Base-by-base conservation (phyloP, 805 yeast species). In the Saccharomycopsis sp. region DNA sequence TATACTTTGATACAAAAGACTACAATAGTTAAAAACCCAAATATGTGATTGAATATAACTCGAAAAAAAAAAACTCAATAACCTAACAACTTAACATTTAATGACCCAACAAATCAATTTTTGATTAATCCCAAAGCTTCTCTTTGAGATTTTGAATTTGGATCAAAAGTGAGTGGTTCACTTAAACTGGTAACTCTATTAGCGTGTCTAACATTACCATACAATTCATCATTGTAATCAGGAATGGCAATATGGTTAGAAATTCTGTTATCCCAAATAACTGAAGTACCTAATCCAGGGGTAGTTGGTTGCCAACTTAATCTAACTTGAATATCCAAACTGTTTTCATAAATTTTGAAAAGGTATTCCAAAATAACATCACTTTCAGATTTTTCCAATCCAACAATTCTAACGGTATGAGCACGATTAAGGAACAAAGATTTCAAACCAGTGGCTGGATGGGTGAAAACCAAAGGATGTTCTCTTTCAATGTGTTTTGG, bases 401-500 rank as follows among this genome's bases (percentile, higher is more conserved):
- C 80, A 6, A 67, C 65, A 42, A 74, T 74, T 44, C 72, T 61
- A 33, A 52, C 60, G 12, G 77, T 73, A 66, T 65, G 64, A 17
- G 63, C 58, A 36, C 74, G 63, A 56, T 74, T 73, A 32, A 74
- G 72, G 45, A 61, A 75, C 47, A 76, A 57, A 1, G 76, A 60
- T 56, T 76, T 76, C 72, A 74, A 66, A 33, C 79, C 79, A 21
- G 81, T 75, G 12, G 69, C 77, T 8, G 83, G 82, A 49, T 77
- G 77, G 30, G 79, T 72, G 59, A 81, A 67, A 27, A 76, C 67
- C 20, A 76, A 48, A 2, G 80, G 81, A 56, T 76, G 83, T 44
- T 66, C 70, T 55, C 77, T 66, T 48, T 66, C 75, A 40, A 74
- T 60, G 40, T 63, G 63, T 42, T 63, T 63, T 14, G 66, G 67